These are phyloP conservation scores for Pseudopithomyces chartarum DNA, from an alignment of 2,329 filamentous ascomycete genomes.

Conservation along the genomic window DNA sequence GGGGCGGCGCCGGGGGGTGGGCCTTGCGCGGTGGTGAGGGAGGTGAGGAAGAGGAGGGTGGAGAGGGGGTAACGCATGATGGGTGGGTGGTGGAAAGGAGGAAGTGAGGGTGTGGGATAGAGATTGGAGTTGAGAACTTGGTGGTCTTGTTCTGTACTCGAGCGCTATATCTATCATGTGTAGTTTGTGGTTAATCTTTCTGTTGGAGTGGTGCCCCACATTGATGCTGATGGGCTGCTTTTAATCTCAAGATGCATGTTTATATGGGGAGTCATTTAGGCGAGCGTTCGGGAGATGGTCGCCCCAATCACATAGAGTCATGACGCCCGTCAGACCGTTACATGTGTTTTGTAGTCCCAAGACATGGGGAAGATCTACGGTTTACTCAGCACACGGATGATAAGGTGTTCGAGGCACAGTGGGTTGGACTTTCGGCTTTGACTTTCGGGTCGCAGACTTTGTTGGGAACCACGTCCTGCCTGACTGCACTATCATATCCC, in stretches of 20 bases:
- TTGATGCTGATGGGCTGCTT: not conserved
- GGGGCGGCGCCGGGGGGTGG: not conserved
- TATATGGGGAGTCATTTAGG: conserved; percentile 6
- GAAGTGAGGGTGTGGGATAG: too few species aligned
- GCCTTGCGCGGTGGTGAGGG: not conserved
- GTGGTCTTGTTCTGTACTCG: not conserved
- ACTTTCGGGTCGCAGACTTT: not conserved
- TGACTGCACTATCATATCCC: not conserved
- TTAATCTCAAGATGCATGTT: conserved; percentile 8
- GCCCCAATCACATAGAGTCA: not conserved
- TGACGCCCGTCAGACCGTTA: not conserved
- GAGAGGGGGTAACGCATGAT: not conserved
- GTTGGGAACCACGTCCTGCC: not conserved
- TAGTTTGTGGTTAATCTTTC: not conserved
- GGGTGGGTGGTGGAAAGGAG: not conserved
- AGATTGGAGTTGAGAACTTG: not conserved
- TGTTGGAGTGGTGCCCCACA: conserved; percentile 8
- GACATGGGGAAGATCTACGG: not conserved
- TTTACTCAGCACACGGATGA: not conserved
- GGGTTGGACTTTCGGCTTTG: not conserved
- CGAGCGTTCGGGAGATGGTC: conserved; percentile 4
- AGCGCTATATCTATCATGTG: not conserved
- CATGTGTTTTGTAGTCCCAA: not conserved
- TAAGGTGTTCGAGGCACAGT: not conserved
- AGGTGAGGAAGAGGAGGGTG: not conserved